phyloP scores from a whole-genome alignment of 495 filamentous ascomycete species.

The Podospora pseudoanserina region DNA sequence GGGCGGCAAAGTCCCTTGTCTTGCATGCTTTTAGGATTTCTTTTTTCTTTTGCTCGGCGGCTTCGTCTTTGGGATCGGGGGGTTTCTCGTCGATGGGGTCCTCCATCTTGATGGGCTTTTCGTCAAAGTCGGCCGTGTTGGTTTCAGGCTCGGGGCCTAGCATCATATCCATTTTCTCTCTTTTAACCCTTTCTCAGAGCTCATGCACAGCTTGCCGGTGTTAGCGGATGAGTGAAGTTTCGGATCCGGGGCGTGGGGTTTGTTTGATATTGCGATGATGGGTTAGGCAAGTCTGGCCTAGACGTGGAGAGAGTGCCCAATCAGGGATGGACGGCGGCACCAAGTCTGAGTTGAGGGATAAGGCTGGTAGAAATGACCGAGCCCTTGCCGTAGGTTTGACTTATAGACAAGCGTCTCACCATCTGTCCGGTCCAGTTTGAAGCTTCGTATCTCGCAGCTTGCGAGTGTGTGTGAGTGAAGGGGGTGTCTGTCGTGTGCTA shows the following conservation, averaged over 20 bases:
- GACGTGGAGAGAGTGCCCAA: neutral
- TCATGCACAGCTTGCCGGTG: neutral
- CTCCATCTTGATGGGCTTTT: conserved; percentile 5
- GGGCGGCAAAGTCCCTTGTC: conserved; percentile 55
- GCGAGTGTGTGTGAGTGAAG: neutral
- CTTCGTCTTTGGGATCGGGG: conserved; percentile 4
- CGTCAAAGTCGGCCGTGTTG: neutral
- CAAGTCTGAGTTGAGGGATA: neutral
- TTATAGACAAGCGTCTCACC: neutral
- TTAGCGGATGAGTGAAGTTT: neutral
- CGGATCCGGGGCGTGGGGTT: neutral
- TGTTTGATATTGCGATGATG: neutral
- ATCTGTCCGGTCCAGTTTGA: neutral
- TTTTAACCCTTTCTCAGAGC: neutral
- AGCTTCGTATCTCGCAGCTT: neutral
- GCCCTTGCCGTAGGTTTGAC: neutral
- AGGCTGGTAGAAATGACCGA: neutral
- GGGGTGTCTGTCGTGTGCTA: neutral
- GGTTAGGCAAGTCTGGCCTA: neutral
- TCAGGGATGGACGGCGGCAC: neutral
- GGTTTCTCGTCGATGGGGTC: conserved; percentile 20
- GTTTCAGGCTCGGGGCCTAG: neutral
- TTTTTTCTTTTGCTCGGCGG: conserved; percentile 21
- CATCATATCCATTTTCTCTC: neutral
- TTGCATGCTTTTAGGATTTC: conserved; percentile 66